Evolutionary conservation across 805 yeast genomes (phyloP).

Genomic region (Lipomyces yamadae): DNA sequence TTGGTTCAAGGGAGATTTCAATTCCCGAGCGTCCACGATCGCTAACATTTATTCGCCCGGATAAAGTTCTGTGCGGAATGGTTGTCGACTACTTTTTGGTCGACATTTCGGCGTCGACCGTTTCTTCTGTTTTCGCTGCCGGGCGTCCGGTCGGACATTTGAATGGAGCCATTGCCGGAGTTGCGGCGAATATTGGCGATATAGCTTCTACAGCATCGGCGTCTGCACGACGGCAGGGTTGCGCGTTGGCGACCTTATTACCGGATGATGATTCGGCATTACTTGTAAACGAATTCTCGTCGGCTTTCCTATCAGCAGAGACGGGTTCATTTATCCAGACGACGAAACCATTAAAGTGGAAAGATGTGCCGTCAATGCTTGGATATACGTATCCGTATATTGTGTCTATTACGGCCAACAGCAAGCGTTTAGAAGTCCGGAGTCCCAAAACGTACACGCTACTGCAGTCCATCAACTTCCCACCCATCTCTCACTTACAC

Average conservation of each 20-base stretch:
- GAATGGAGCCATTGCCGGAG: slow-evolving; percentile 39
- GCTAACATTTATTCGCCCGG: slow-evolving; percentile 29
- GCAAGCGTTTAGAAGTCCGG: slow-evolving; percentile 46
- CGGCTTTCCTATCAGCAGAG: slow-evolving; percentile 25
- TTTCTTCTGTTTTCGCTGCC: slow-evolving; percentile 31
- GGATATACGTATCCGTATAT: slow-evolving; percentile 52
- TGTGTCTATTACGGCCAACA: slow-evolving; percentile 42
- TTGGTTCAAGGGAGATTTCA: slow-evolving; percentile 31
- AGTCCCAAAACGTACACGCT: slow-evolving; percentile 48
- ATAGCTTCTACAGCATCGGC: slow-evolving; percentile 26
- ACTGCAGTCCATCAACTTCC: slow-evolving; percentile 46
- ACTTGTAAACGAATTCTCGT: slow-evolving; percentile 32
- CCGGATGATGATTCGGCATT: slow-evolving; percentile 28
- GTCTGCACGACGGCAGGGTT: slow-evolving; percentile 30
- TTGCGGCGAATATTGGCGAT: slow-evolving; percentile 28
- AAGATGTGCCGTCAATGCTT: slow-evolving; percentile 42
- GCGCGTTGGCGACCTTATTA: slow-evolving; percentile 26
- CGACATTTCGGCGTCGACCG: slow-evolving; percentile 25
- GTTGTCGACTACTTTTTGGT: slow-evolving; percentile 34
- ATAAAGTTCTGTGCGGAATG: slow-evolving; percentile 28
- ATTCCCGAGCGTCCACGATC: slow-evolving; percentile 33
- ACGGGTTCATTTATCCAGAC: slow-evolving; percentile 19
- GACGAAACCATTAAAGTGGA: slow-evolving; percentile 25
- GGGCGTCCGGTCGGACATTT: slow-evolving; percentile 36
- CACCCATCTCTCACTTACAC: slow-evolving; percentile 36